Base-by-base conservation (phyloP, 2,329 filamentous ascomycete genomes). In the Tympanopsis confertula region DNA sequence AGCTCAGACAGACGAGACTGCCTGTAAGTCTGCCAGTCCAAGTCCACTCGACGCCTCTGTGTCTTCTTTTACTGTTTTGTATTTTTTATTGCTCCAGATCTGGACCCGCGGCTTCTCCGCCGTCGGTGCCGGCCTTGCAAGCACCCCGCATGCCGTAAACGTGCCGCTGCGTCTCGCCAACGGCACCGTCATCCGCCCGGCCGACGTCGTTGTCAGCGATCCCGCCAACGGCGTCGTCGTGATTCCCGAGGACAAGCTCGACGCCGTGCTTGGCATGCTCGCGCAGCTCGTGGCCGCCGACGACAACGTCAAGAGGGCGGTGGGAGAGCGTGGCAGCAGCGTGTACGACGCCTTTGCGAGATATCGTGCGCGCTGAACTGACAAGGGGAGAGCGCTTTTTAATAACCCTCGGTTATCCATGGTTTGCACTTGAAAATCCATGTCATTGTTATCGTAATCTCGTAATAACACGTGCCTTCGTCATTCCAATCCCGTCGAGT, bases 141-240 rank as follows among this genome's bases (percentile, higher is more conserved):
- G 70, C 19, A 69, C 66, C 44, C 65, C 74, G 35, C 73, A 74
- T 55, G 70, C 70, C 2, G 57, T 66, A 19, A 57, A 69, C 46
- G 58, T 67, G 13, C 55, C 64, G 20, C 46, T 69, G 14, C 45
- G 59, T 14, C 57, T 69, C 35, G 56, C 63, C 33, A 65, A 62
- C 29, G 59, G 62, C 30, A 42, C 29, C 35, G 41, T 55, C 24
- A 53, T 69, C 36, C 52, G 45, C 14, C 65, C 59, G 53, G 78
- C 81, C 5, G 83, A 87, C 54, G 66, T 86, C 26, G 65, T 84
- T 35, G 78, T 85, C 55, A 71, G 74, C 39, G 83, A 87, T 52
- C 68, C 74, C 4, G 59, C 63, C n/a, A 82, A 85, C 44, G 82
- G 79, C 1, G 71, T 82, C 1, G 80, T 84, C 12, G 66, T 74